These are phyloP conservation scores for Ganoderma sinense DNA, from an alignment of 1,284 basidiomycete genomes.

Conservation along the genomic window DNA sequence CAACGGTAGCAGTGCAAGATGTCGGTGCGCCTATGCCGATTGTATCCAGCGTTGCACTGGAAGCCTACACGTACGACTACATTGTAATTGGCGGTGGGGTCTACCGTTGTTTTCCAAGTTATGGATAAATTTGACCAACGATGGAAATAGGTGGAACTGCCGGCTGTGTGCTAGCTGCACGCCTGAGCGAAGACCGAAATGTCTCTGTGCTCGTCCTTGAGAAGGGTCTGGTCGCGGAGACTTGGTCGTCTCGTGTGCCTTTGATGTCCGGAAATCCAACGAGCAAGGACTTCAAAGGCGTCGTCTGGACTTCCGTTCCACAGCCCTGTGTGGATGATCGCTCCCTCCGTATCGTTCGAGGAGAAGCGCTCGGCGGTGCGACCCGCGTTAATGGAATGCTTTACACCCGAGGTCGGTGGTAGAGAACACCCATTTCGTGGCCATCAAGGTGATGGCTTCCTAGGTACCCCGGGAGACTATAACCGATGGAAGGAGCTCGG, in stretches of 20 bases:
- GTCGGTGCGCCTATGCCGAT: slow-evolving; percentile 5
- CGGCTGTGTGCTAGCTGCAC: slow-evolving; percentile 44
- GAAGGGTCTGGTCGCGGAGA: slow-evolving; percentile 41
- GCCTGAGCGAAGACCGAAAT: slow-evolving; percentile 38
- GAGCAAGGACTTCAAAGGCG: slow-evolving; percentile 5
- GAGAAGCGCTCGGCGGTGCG: slow-evolving; percentile 50
- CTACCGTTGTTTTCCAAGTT: neutral
- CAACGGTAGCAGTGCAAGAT: neutral
- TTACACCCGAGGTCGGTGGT: slow-evolving; percentile 42
- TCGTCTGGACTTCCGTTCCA: slow-evolving; percentile 28
- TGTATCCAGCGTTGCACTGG: neutral
- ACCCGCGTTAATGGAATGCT: slow-evolving; percentile 50
- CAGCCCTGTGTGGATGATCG: slow-evolving; percentile 29
- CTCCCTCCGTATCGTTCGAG: slow-evolving; percentile 39
- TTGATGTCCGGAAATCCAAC: slow-evolving; percentile 41
- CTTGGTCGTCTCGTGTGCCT: slow-evolving; percentile 45
- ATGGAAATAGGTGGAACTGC: slow-evolving; percentile 41
- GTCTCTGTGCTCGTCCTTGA: slow-evolving; percentile 43
- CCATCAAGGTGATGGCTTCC: neutral
- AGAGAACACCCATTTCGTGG: neutral
- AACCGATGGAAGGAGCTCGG: slow-evolving; percentile 47
- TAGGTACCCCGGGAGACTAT: slow-evolving; percentile 41
- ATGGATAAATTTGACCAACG: neutral
- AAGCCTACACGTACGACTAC: slow-evolving; percentile 31
- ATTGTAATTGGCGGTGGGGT: slow-evolving; percentile 32